A percentile compares a stretch with the other conserved stretches of the same genome.
Evolutionary conservation across 2,329 filamentous ascomycete genomes (phyloP).

Genomic region (Colletotrichum tropicale): DNA sequence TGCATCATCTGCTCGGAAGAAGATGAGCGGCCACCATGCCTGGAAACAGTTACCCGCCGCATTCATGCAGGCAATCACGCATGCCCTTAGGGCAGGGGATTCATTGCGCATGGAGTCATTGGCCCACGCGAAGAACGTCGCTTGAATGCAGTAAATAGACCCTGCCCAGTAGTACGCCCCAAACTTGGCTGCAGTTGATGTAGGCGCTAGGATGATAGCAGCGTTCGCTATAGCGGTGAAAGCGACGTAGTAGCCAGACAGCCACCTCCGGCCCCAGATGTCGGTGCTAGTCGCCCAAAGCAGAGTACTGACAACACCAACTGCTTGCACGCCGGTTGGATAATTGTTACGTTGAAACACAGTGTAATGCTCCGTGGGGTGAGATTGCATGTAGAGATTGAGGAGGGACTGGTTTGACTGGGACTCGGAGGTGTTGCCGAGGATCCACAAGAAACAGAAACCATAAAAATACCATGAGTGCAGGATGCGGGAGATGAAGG

Average conservation of each 20-base stretch:
- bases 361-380: not conserved
- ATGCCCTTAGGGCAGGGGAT: not conserved
- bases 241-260: not conserved
- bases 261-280: not conserved
- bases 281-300: not conserved
- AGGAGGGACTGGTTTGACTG: not conserved
- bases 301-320: not conserved
- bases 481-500: not conserved
- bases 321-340: not conserved
- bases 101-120: not conserved
- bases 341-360: not conserved
- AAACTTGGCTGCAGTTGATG: not conserved
- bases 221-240: not conserved
- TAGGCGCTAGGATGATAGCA: not conserved
- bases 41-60: not conserved
- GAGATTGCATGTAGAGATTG: not conserved
- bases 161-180: not conserved
- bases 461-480: not conserved
- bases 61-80: constrained; percentile 5
- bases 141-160: not conserved
- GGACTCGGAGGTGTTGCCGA: not conserved
- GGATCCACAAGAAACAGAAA: not conserved
- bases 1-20: not conserved
- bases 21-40: not conserved
- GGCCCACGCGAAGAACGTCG: not conserved